These are phyloP conservation scores for Psophocarpus tetragonolobus DNA, from an alignment of 306 rosid species.

Conservation along the genomic window DNA sequence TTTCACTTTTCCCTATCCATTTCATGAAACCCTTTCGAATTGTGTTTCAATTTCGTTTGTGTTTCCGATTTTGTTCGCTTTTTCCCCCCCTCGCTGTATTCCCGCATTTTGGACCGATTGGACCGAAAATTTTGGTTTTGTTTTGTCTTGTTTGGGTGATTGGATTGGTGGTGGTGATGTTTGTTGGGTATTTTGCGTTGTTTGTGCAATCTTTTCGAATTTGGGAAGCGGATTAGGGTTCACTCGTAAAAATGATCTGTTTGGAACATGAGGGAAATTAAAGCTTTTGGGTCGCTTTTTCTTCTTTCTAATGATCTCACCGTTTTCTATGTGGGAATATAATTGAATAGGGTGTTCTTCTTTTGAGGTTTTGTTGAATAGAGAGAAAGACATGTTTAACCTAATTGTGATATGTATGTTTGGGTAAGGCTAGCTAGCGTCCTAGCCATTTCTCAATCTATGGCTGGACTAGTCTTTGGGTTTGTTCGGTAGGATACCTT, in stretches of 20 bases:
- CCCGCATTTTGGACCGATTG: background rate
- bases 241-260: background rate
- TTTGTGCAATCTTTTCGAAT: background rate
- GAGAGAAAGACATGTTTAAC: background rate
- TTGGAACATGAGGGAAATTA: background rate
- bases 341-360: background rate
- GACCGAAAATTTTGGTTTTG: background rate
- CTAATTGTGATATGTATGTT: background rate
- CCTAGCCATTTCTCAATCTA: background rate
- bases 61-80: background rate
- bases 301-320: background rate
- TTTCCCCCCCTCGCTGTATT: background rate
- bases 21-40: slow-evolving; percentile 20
- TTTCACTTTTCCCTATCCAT: background rate
- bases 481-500: background rate
- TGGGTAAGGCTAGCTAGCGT: background rate
- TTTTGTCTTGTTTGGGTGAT: background rate
- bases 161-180: background rate
- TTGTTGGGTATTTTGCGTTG: background rate
- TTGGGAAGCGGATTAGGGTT: slow-evolving; percentile 39
- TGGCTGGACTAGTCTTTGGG: background rate
- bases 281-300: background rate
- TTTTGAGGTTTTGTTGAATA: background rate
- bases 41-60: background rate
- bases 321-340: slow-evolving; percentile 1